Evolutionary conservation across 2,329 filamentous ascomycete genomes (phyloP).

Genomic region (Tolypocladium capitatum): DNA sequence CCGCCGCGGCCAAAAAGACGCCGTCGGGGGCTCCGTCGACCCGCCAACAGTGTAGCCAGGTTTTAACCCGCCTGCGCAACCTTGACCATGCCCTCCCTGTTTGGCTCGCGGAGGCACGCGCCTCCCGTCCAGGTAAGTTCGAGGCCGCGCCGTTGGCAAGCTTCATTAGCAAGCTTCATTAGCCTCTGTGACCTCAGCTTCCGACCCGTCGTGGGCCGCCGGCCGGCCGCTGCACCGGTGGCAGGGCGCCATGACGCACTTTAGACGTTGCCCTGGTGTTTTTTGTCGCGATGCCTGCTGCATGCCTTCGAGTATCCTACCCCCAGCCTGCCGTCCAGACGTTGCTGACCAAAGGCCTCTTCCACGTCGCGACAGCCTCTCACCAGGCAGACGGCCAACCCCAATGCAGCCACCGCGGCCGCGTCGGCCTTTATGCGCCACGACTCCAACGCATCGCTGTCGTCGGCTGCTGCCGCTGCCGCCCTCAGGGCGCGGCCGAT

Average conservation of each 20-base stretch:
- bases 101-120: conserved; percentile 3
- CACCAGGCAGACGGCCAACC: conserved; percentile 49
- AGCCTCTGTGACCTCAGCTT: background rate
- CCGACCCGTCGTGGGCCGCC: background rate
- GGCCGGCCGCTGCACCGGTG: background rate
- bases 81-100: conserved; percentile 2
- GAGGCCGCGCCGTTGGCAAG: background rate
- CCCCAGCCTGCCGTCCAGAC: background rate
- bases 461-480: conserved; percentile 74
- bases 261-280: background rate
- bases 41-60: background rate
- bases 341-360: conserved; percentile 9
- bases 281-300: background rate
- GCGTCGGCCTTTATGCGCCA: conserved; percentile 66
- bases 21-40: background rate
- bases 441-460: conserved; percentile 53
- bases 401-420: conserved; percentile 68
- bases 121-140: conserved; percentile 4
- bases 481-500: conserved; percentile 68
- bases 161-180: background rate
- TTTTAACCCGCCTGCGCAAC: background rate
- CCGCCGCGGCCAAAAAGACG: background rate
- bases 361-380: conserved; percentile 37
- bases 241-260: background rate
- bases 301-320: background rate